Evolutionary conservation across 2,329 filamentous ascomycete genomes (phyloP).

Genomic region (Ramularia endophylla): DNA sequence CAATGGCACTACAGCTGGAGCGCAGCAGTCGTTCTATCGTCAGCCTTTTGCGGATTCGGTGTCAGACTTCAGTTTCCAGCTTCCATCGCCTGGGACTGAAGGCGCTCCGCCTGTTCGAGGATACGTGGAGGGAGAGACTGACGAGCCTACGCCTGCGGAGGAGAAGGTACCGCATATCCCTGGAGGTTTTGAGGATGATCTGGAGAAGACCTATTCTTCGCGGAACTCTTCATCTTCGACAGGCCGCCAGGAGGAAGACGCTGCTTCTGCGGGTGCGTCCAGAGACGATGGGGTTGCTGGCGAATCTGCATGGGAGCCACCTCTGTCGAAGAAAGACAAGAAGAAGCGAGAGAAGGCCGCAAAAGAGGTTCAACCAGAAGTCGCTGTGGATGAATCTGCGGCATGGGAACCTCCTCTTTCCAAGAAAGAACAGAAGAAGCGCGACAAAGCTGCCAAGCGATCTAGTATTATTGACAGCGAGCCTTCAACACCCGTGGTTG

Average conservation of each 20-base stretch:
- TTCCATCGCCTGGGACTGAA: constrained; percentile 26
- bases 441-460: constrained; percentile 12
- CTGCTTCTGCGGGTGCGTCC: constrained; percentile 1
- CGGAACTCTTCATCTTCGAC: background rate
- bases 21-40: constrained; percentile 20
- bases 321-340: constrained; percentile 31
- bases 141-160: constrained; percentile 52
- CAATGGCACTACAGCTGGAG: background rate
- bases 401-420: constrained; percentile 27
- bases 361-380: constrained; percentile 5
- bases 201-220: constrained; percentile 10
- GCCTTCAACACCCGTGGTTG: constrained; percentile 7
- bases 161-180: constrained; percentile 51
- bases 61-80: constrained; percentile 31
- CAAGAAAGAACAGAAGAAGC: constrained; percentile 25
- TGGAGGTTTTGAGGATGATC: constrained; percentile 50
- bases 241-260: constrained; percentile 3
- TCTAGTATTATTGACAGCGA: background rate
- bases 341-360: constrained; percentile 37
- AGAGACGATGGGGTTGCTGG: constrained; percentile 4
- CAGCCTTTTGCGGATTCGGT: constrained; percentile 39
- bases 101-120: constrained; percentile 28
- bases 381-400: background rate
- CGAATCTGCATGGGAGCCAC: constrained; percentile 29
- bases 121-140: constrained; percentile 40